Evolutionary conservation across 192 early-diverging fungal species (phyloP), one percentile per base, ranked within the genome.

Genomic region (Mortierella hygrophila): DNA sequence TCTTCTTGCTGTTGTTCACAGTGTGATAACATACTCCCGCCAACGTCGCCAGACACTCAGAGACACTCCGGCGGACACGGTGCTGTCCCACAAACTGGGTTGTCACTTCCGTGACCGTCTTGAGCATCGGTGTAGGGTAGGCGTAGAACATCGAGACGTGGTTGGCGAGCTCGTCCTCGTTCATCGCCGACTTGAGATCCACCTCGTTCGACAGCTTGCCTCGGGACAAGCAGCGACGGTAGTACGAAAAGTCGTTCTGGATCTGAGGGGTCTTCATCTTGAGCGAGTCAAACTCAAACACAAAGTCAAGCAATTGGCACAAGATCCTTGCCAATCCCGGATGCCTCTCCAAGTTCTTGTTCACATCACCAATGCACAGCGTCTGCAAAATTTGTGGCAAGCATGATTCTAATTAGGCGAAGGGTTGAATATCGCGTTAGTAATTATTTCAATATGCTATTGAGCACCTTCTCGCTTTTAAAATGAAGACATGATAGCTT

Each of bases 171-270:
- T 97, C 97, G 80, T 97, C 97, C 77, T 93, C 91, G 60, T 96
- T 91, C 84, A 93, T 93, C 46, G 90, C 89, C 38, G 89, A 90
- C 41, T 90, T 90, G 75, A 95, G 88, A 65, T 92, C 93, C 9
- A 87, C 92, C 77, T 95, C 92, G 75, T 91, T 88, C 38, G 89
- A 84, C 80, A 93, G 92, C 72, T 94, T 90, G 80, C 96, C 97
- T 57, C 96, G 94, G 46, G 93, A 93, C 38, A 97, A 89, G 70
- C 97, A 96, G 72, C 98, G 92, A 55, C 97, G 95, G 80, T 99
- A 99, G 85, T 97, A 99, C 55, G 97, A 97, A 85, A 99, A 97
- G 80, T 99, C 98, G 88, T 99, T 99, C 88, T 99, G 98, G 78
- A 99, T 93, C 81, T 94, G 93, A 21, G 95, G 93, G 57, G 93